Base-by-base conservation (phyloP, 805 yeast species). In the Hanseniaspora thailandica region DNA sequence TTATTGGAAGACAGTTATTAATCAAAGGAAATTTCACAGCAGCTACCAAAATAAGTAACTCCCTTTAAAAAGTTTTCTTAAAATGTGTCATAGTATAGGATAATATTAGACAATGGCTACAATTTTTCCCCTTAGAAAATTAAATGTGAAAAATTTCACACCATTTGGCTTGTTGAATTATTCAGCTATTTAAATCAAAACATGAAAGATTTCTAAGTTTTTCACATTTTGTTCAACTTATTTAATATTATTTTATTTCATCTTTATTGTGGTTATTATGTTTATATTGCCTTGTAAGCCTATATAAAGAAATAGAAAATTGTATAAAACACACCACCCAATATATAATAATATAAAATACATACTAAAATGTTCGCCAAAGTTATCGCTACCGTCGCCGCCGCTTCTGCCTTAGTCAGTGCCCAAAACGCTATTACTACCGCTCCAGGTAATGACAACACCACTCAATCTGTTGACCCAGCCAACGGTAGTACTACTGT, bases 361-460 rank as follows among this genome's bases (percentile, higher is more conserved):
- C 54, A 54, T 51, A 50, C 47, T 55, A 60, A 58, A 68, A 70
- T 69, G 73, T 70, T 69, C 65, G 67, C 68, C 68, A 65, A 72
- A 55, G 68, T 69, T 60, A 62, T 68, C 66, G 69, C 69, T 52
- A 53, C 67, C 51, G 61, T 66, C 57, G 69, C 55, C 44, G 58
- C 62, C 36, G 57, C 56, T 36, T 47, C 55, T 19, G 59, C 54
- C 48, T 58, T 62, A 25, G 56, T 49, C 56, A 54, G 61, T 54
- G 61, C 61, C 56, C 47, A 47, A 28, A 59, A 57, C 35, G 59
- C 63, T 58, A 57, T 65, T 40, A 61, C 56, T 49, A 56, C 61
- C 36, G 62, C 59, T 35, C 51, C 56, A 55, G 54, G 57, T 44
- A 49, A n/a, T n/a, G n/a, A n/a, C n/a, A n/a, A n/a, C n/a, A n/a